Evolutionary conservation across 805 yeast species (phyloP).

Genomic region (Sugiyamaella americana): DNA sequence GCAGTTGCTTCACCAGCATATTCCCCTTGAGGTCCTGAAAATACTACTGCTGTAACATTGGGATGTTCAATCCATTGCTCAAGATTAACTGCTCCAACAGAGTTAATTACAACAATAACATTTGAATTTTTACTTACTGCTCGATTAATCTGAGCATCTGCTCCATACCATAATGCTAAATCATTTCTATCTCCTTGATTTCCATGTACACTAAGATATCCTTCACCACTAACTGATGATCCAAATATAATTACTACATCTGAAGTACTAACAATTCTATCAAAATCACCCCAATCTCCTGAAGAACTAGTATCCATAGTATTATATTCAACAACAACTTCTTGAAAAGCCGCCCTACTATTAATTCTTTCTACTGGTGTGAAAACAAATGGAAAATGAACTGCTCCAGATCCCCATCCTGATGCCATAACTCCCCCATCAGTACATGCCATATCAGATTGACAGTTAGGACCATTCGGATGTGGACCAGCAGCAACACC

Average conservation of each 20-base stretch:
- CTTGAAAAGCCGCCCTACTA: constrained; percentile 40
- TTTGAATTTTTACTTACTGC: constrained; percentile 47
- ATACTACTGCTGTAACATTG: constrained; percentile 52
- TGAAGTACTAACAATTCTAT: constrained; percentile 42
- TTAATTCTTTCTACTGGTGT: constrained; percentile 54
- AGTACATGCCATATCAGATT: constrained; percentile 45
- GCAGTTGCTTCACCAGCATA: constrained; percentile 51
- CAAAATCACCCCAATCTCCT: constrained; percentile 31
- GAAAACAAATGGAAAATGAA: constrained; percentile 48
- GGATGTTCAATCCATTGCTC: constrained; percentile 51
- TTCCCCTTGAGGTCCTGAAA: constrained; percentile 51
- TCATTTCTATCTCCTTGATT: constrained; percentile 55
- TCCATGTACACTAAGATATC: constrained; percentile 49
- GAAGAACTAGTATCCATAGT: constrained; percentile 43
- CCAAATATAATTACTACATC: constrained; percentile 53
- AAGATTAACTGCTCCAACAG: constrained; percentile 56
- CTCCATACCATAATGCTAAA: constrained; percentile 50
- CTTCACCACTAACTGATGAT: constrained; percentile 53
- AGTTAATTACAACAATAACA: constrained; percentile 52
- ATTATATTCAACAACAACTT: constrained; percentile 37
- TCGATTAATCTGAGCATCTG: constrained; percentile 45
- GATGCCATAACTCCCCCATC: constrained; percentile 44
- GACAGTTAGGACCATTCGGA: constrained; percentile 43
- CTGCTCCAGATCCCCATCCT: constrained; percentile 65
- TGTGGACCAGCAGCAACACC: constrained; percentile 42